Evolutionary conservation across 148 eudicot species (phyloP).

Genomic region (Rhododendron henanense): DNA sequence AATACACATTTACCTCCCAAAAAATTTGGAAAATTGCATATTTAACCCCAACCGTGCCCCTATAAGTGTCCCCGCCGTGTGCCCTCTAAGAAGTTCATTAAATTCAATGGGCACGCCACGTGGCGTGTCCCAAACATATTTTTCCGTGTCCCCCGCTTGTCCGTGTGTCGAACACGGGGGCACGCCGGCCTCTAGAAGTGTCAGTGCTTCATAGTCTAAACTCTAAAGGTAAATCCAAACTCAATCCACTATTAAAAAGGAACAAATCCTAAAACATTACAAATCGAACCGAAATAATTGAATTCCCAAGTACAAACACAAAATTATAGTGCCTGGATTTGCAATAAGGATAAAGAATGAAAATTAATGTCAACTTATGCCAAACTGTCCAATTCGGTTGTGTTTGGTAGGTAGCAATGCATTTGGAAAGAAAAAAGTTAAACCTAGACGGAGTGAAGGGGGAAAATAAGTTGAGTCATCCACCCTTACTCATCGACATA

Average conservation of each 20-base stretch:
- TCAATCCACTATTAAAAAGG: background rate
- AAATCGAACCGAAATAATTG: background rate
- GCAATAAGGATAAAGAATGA: background rate
- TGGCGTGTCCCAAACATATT: background rate
- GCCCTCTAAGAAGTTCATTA: background rate
- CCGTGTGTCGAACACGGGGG: too few species aligned
- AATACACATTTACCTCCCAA: too few species aligned
- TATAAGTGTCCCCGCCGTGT: background rate
- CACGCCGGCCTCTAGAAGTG: background rate
- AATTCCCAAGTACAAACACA: background rate
- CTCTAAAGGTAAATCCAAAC: background rate
- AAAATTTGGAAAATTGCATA: too few species aligned
- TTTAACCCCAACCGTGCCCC: background rate
- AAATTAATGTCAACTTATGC: background rate
- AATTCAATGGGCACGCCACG: background rate
- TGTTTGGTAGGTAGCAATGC: background rate
- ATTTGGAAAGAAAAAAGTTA: background rate
- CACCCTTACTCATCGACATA: background rate
- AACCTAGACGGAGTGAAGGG: background rate
- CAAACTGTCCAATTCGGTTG: background rate
- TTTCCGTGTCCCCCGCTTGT: background rate
- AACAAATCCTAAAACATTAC: background rate
- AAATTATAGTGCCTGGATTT: background rate
- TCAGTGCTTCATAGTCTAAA: too few species aligned
- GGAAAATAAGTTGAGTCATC: background rate